A percentile compares a stretch with the other conserved stretches of the same genome.
phyloP scores from a whole-genome alignment of 208 protist genomes.

The Crithidia sp. region DNA sequence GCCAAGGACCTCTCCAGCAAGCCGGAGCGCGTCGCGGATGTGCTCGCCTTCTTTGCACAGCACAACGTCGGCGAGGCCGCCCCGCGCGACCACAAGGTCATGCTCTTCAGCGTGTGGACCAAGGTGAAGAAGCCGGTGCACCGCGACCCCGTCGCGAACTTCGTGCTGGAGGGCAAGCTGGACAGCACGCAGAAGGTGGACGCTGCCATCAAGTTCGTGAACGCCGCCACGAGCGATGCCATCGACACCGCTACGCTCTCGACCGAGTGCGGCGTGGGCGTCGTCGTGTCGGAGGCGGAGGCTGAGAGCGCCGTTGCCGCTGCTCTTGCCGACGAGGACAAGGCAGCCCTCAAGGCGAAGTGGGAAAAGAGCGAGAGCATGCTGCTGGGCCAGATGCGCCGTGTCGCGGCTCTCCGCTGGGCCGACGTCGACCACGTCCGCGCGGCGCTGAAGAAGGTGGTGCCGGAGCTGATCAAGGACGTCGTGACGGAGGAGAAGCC shows the following conservation, averaged over 20 bases:
- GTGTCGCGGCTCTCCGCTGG: conserved; percentile 73
- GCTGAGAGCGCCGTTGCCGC: conserved; percentile 50
- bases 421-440: conserved; percentile 73
- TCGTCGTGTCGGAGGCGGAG: conserved; percentile 59
- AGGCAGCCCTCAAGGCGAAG: conserved; percentile 51
- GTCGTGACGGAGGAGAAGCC: conserved; percentile 38
- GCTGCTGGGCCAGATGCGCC: conserved; percentile 85
- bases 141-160: conserved; percentile 71
- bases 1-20: conserved; percentile 88
- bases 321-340: conserved; percentile 64
- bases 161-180: conserved; percentile 66
- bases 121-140: conserved; percentile 79
- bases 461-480: conserved; percentile 67
- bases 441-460: conserved; percentile 59
- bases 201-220: conserved; percentile 82
- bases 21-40: conserved; percentile 79
- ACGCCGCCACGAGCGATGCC: conserved; percentile 40
- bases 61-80: conserved; percentile 50
- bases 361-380: conserved; percentile 89
- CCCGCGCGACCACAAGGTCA: conserved; percentile 85
- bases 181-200: conserved; percentile 87
- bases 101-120: conserved; percentile 87
- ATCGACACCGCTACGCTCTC: conserved; percentile 61
- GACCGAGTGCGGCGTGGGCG: conserved; percentile 80
- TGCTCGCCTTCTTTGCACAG: conserved; percentile 77